Evolutionary conservation across 768 basidiomycete genomes (phyloP).

Genomic region (Mycena belliarum): DNA sequence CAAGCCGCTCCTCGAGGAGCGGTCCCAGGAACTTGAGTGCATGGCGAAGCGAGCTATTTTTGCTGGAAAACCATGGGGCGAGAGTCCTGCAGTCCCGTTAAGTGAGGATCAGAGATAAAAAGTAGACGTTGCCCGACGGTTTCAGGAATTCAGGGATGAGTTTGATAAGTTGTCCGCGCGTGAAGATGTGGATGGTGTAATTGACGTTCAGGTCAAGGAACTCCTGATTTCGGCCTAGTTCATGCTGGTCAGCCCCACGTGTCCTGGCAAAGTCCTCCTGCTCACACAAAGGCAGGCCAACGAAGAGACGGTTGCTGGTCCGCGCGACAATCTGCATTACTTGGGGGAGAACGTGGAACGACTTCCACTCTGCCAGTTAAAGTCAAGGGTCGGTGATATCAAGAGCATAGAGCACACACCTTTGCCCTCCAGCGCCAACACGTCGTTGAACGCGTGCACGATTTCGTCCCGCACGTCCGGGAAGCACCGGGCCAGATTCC

Average conservation of each 20-base stretch:
- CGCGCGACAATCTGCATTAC: neutral
- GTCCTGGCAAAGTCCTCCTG: neutral
- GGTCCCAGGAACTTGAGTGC: constrained; percentile 26
- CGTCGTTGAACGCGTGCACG: neutral
- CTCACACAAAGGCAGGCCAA: constrained; percentile 4
- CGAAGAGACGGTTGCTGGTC: no score
- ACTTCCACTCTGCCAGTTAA: neutral
- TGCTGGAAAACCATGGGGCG: neutral
- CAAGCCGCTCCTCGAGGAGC: constrained; percentile 31
- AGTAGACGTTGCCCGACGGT: no score
- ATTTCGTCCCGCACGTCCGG: neutral
- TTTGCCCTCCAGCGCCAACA: neutral
- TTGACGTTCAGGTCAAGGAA: neutral
- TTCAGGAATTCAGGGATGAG: no score
- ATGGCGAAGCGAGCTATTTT: neutral
- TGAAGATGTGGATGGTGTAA: neutral
- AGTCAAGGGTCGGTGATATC: neutral
- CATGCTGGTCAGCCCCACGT: neutral
- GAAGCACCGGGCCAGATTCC: neutral
- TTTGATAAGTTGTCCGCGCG: neutral
- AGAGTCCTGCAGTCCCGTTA: neutral
- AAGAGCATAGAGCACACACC: neutral
- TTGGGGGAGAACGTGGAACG: neutral
- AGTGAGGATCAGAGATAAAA: neutral
- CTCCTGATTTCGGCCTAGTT: neutral